Evolutionary conservation across 139 green algal species (phyloP), one percentile per base, ranked within the genome.

Genomic region (Closterium sp.): DNA sequence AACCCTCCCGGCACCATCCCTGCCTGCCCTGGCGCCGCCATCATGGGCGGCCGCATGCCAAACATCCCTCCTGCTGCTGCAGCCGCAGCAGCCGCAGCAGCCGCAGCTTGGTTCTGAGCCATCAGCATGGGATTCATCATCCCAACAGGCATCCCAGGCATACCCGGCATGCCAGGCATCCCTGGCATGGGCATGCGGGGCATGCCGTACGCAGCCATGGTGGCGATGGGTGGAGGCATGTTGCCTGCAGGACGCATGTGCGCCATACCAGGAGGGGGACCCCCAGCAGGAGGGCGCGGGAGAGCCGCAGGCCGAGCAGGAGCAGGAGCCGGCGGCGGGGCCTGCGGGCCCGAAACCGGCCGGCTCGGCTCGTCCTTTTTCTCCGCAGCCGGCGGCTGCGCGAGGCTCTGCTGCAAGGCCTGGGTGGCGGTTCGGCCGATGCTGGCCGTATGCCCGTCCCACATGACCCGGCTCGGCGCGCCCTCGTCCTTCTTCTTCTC

Each of bases 401-500:
- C 21, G 13, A 93, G 42, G 73, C 89, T 31, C 90, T 95, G 94
- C 38, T 92, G 87, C n/a, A 86, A 42, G 9, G 89, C 90, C 88
- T 50, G 70, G 22, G 85, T 87, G 32, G 90, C 34, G 34, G 90
- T 92, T 13, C 79, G 70, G 24, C 86, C 90, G n/a, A 94, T 94
- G 86, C 38, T 88, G n/a, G 70, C 28, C 0, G 92, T 87, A n/a
- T 94, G 90, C 11, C 92, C 92, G 86, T 94, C 92, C 92, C 92
- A 94, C 19, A 94, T 92, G 31, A 94, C 88, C 70, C 24, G 45
- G 30, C 7, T 86, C 73, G 84, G 73, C 30, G 93, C 91, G 10
- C 96, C 96, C 96, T 89, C 29, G 11, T 89, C 96, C 92, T 97
- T 95, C 91, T 95, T 96, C 89, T 98, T 97, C 91, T 97, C 95